Evolutionary conservation across 2,329 filamentous ascomycete genomes (phyloP).

Genomic region (Pestalotiopsis sp.): DNA sequence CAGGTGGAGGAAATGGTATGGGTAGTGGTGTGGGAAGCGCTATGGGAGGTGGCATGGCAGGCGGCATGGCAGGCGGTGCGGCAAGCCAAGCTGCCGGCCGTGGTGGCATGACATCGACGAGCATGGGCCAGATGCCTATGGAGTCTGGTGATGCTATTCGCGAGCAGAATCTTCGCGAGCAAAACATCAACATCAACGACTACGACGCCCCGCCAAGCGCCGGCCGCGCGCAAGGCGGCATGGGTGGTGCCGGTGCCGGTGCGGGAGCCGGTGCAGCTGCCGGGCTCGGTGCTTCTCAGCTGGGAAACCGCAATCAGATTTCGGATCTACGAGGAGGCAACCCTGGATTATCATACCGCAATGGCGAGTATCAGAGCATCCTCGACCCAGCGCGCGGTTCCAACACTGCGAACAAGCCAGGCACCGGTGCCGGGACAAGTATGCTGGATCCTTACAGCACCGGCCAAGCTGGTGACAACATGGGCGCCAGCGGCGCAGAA

Average conservation of each 20-base stretch:
- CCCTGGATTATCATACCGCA: not conserved
- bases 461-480: not conserved
- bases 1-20: not conserved
- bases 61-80: not conserved
- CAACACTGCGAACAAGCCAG: slow-evolving; percentile 1
- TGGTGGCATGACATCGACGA: not conserved
- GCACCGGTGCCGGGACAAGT: not conserved
- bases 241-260: slow-evolving; percentile 1
- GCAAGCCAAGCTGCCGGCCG: not conserved
- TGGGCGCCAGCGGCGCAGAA: not conserved
- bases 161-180: not conserved
- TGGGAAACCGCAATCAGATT: slow-evolving; percentile 15
- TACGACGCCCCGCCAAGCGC: slow-evolving; percentile 16
- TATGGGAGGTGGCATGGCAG: not conserved
- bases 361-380: not conserved
- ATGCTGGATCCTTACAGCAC: slow-evolving; percentile 18
- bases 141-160: not conserved
- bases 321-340: slow-evolving; percentile 13
- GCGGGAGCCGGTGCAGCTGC: slow-evolving; percentile 15
- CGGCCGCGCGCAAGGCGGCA: slow-evolving; percentile 15
- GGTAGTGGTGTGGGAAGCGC: not conserved
- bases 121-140: not conserved
- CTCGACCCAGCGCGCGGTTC: slow-evolving; percentile 15
- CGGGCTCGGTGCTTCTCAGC: slow-evolving; percentile 18
- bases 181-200: slow-evolving; percentile 9